These are phyloP conservation scores for Plectosphaerella plurivora DNA, from an alignment of 2,329 filamentous ascomycete genomes.

Conservation along the genomic window DNA sequence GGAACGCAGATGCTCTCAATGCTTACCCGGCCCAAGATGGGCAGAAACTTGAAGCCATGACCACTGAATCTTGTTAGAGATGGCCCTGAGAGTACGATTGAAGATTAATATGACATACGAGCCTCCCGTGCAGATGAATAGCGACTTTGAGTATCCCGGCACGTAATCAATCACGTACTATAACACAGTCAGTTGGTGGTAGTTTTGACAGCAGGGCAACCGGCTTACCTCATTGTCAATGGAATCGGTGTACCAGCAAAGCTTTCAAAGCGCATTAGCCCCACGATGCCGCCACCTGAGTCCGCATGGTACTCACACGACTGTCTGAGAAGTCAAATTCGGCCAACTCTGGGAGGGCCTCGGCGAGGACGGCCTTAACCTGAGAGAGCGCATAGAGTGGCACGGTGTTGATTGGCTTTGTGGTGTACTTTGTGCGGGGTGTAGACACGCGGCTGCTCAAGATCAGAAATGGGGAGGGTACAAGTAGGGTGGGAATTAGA, in stretches of 20 bases:
- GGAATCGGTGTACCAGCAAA: slow-evolving; percentile 8
- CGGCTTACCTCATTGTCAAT: slow-evolving; percentile 3
- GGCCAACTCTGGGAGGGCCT: slow-evolving; percentile 15
- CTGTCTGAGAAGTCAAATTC: slow-evolving; percentile 18
- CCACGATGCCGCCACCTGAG: neutral
- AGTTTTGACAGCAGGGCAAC: too few relatives aligned
- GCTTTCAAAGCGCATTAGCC: neutral
- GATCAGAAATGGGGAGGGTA: neutral
- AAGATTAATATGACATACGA: neutral
- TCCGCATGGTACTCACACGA: neutral
- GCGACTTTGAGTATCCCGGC: neutral
- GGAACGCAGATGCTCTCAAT: neutral
- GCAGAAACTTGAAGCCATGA: slow-evolving; percentile 25
- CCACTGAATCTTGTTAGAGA: slow-evolving; percentile 10
- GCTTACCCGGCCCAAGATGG: slow-evolving; percentile 14
- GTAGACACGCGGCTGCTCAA: slow-evolving; percentile 9
- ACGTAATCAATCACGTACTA: neutral
- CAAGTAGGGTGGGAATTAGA: neutral
- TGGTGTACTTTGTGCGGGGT: slow-evolving; percentile 16
- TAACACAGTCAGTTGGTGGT: neutral
- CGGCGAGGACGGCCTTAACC: slow-evolving; percentile 17
- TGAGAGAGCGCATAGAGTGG: slow-evolving; percentile 15
- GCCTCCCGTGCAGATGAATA: neutral
- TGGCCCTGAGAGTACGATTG: too few relatives aligned
- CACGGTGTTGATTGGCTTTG: slow-evolving; percentile 15